Percentiles rank a stretch among this genome's conserved stretches.
These are phyloP conservation scores for Malbranchea zuffiana DNA, from an alignment of 2,329 filamentous ascomycete species.

Conservation along the genomic window DNA sequence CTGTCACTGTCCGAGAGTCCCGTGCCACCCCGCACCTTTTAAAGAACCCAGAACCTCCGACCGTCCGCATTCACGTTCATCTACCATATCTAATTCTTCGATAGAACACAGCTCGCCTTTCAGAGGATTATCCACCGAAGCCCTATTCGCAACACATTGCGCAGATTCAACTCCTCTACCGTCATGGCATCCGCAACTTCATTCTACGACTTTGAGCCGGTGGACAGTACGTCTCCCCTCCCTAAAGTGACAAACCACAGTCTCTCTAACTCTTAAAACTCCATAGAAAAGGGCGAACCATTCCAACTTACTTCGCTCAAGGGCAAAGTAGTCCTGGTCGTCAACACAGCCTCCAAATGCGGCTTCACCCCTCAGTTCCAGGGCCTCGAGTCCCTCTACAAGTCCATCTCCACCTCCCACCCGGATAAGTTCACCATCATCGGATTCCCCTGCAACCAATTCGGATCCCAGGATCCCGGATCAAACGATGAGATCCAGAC, in stretches of 20 bases:
- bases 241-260: conserved; percentile 10
- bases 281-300: conserved; percentile 58
- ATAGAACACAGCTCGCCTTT: neutral
- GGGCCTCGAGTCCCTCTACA: conserved; percentile 83
- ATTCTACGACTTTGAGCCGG: conserved; percentile 51
- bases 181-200: conserved; percentile 16
- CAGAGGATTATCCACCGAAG: neutral
- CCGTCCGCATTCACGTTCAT: no score
- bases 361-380: conserved; percentile 95
- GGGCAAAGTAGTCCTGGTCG: conserved; percentile 87
- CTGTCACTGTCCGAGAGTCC: no score
- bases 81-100: no score
- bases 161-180: conserved; percentile 4
- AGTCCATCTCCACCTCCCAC: conserved; percentile 58
- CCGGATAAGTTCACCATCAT: conserved; percentile 72
- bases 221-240: conserved; percentile 36
- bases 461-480: conserved; percentile 80
- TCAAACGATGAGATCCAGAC: conserved; percentile 66
- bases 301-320: conserved; percentile 61
- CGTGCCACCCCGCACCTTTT: no score
- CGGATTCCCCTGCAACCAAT: conserved; percentile 98
- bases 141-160: neutral
- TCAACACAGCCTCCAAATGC: conserved; percentile 98
- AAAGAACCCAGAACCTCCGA: no score
- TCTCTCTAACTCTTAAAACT: conserved; percentile 10